Evolutionary conservation across 169 alveolate genomes (phyloP).

Genomic region (Besnoitia besnoiti): DNA sequence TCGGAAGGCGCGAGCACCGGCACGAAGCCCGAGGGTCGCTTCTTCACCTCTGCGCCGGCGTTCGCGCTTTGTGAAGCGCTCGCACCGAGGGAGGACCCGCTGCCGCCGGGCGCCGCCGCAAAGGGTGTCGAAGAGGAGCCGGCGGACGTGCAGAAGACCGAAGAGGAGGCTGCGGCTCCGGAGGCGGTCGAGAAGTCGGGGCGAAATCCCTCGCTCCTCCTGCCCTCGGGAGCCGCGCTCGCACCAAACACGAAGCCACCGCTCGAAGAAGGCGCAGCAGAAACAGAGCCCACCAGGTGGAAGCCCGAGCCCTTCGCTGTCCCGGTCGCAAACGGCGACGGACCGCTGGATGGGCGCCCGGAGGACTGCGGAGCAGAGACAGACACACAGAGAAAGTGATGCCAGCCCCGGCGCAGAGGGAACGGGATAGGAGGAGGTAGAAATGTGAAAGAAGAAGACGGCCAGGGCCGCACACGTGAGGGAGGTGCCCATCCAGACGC

Average conservation of each 20-base stretch:
- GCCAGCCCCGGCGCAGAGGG: no score
- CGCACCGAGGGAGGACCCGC: neutral
- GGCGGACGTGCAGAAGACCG: neutral
- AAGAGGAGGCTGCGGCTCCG: no score
- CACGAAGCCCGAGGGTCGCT: neutral
- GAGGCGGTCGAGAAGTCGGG: neutral
- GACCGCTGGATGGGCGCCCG: neutral
- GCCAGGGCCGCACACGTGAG: no score
- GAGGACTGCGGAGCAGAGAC: neutral
- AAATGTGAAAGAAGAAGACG: no score
- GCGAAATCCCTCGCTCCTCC: neutral
- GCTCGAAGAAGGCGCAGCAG: neutral
- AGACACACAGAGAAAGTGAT: neutral
- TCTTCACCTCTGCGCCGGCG: neutral
- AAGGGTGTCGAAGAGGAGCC: neutral
- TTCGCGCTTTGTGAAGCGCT: neutral
- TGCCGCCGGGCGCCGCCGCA: neutral
- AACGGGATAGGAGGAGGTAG: no score
- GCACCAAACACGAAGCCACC: neutral
- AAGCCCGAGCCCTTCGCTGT: neutral
- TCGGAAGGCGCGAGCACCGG: neutral
- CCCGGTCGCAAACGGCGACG: neutral
- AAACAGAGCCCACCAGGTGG: neutral
- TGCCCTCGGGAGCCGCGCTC: no score
- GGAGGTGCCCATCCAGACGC: no score